Conservation (phyloP, 768 basidiomycete genomes). For the Heimioporus sp. region DNA sequence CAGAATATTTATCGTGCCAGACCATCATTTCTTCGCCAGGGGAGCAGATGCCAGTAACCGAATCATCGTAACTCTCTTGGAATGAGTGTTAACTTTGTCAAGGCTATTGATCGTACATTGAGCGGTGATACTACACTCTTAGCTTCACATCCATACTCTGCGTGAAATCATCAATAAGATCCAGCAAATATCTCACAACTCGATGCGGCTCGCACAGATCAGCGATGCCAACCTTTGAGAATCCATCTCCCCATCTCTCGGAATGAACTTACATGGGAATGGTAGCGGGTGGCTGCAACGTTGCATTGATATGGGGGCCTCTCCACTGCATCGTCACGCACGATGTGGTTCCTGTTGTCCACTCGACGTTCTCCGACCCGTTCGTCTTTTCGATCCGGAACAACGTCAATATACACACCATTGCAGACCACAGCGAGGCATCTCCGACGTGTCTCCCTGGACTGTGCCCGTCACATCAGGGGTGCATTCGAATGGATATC, state of each 20-base stretch:
- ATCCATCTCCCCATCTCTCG: slow-evolving; percentile 16
- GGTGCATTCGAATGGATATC: background rate
- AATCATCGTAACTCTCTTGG: no score
- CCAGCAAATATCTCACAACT: background rate
- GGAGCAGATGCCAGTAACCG: no score
- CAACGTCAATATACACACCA: slow-evolving; percentile 13
- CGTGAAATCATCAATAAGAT: no score
- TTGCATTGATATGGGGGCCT: background rate
- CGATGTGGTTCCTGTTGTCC: slow-evolving; percentile 13
- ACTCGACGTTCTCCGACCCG: slow-evolving; percentile 15
- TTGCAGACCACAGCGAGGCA: slow-evolving; percentile 21
- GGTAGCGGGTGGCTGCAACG: slow-evolving; percentile 13
- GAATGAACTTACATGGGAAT: slow-evolving; percentile 17
- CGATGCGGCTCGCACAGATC: slow-evolving; percentile 2
- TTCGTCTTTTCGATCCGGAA: slow-evolving; percentile 19
- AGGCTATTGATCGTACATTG: no score
- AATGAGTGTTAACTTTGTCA: no score
- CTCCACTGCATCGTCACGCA: background rate
- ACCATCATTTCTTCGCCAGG: no score
- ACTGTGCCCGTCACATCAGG: background rate
- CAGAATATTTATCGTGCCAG: no score
- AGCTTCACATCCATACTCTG: no score
- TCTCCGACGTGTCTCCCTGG: slow-evolving; percentile 24
- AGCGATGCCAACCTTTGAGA: slow-evolving; percentile 9
- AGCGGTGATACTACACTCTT: no score